Base-by-base conservation (phyloP, 495 filamentous ascomycete genomes). In the Hypoxylon lenormandii region DNA sequence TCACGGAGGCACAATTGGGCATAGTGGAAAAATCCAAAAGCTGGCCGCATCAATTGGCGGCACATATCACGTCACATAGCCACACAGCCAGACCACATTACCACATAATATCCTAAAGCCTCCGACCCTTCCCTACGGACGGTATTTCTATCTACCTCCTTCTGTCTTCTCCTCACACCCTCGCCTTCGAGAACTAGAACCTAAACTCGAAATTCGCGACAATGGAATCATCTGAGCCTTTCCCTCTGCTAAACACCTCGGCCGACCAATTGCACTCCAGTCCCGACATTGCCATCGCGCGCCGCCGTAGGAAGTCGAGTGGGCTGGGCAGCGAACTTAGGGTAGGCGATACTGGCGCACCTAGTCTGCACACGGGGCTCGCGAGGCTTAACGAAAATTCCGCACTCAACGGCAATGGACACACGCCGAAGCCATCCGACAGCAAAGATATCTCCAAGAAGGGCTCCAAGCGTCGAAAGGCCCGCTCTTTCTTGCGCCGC, bases 401-500 rank as follows among this genome's bases (percentile, higher is more conserved):
- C 23, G 23, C 66, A 13, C 30, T 6, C 48, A 51, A 11, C 5
- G 16, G 30, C 8, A 50, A 54, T n/a, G 30, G 26, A n/a, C 49
- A 49, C n/a, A 22, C 28, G 13, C 51, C 46, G 16, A 65, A 64
- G 26, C 18, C 55, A 3, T 56, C 54, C 6, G 54, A 67, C 16
- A 53, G 19, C 12, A 68, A 73, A 16, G 69, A 72, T 42, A 62
- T 71, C 40, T 66, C 78, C 12, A 78, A 74, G 60, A 81, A 78
- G 45, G 78, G 79, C 60, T 84, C 81, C 21, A 86, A 85, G 74
- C 80, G 84, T 52, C 82, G 85, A 57, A 86, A 86, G 76, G 85
- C 82, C 15, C 87, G 86, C 48, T 88, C 86, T 10, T 72, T 85
- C 55, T 81, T 91, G 60, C 87, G 87, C 54, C 87, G 89, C 69